Base-by-base conservation (phyloP, 306 rosid genomes). In the Fagus crenata region DNA sequence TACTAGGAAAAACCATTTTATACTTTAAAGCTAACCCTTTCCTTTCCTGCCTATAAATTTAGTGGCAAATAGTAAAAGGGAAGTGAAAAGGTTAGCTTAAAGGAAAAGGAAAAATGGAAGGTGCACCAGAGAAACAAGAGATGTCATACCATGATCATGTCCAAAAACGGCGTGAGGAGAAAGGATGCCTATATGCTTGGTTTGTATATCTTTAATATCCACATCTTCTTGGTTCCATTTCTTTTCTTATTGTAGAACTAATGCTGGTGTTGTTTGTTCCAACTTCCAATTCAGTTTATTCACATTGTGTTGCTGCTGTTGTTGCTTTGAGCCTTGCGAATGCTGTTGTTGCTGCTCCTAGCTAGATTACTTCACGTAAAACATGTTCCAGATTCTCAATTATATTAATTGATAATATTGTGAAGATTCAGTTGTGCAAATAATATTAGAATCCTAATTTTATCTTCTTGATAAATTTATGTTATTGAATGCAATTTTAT, bases 331-430 rank as follows among this genome's bases (percentile, higher is more conserved):
- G 77, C 51, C 49, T 46, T 87, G 89, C 3, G 78, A 84, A 53
- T 78, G 90, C 80, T 89, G 91, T 70, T 89, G 91, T 67, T 91
- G 93, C 82, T 88, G 92, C 82, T 75, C 76, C 43, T 83, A 85
- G 28, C 43, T 83, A 39, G 82, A 58, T 69, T 32, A 35, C 75
- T 40, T 59, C 17, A 33, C 2, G 9, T 28, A 58, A 58, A 61
- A 31, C 31, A 59, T 59, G 68, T 61, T 33, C 68, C 4, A 61
- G 68, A 33, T 61, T 35, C 12, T 12, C 36, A 12, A 6, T 55
- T 55, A 32, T 6, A 18, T 18, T n/a, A 32, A n/a, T 22, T 53
- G n/a, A 53, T 53, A 15, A 53, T 3, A 1, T 1, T 5, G 31
- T 32, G 49, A 37, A 43, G 7, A 60, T 11, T 60, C 40, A 32